A percentile compares a stretch with the other conserved stretches of the same genome.
These are phyloP conservation scores for Ceratobasidium sp. DNA, from an alignment of 1,284 basidiomycete species.

Conservation along the genomic window DNA sequence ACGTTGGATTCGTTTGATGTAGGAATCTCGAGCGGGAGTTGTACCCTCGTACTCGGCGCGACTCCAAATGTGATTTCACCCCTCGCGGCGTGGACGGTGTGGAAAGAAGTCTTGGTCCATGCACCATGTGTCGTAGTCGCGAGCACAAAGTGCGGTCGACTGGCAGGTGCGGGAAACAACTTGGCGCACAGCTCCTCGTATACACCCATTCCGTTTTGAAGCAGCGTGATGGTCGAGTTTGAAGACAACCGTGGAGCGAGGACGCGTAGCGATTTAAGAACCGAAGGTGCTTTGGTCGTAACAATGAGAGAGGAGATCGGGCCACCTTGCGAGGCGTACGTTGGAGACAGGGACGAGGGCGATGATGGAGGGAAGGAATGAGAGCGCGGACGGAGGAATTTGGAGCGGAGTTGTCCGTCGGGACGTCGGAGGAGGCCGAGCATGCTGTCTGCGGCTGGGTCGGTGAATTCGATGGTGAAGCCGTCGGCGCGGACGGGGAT, in stretches of 20 bases:
- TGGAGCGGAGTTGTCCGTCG: conserved; percentile 33
- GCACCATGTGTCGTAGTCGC: conserved; percentile 86
- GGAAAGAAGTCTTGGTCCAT: conserved; percentile 62
- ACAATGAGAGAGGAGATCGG: conserved; percentile 81
- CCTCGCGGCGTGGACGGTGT: conserved; percentile 77
- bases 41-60: conserved; percentile 59
- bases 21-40: conserved; percentile 18
- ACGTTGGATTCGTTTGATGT: not conserved
- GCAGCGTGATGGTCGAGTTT: conserved; percentile 83
- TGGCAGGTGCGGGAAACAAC: conserved; percentile 76
- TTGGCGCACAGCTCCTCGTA: conserved; percentile 79
- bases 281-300: conserved; percentile 81
- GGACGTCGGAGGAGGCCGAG: conserved; percentile 32
- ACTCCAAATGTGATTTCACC: conserved; percentile 84
- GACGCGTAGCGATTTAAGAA: conserved; percentile 65
- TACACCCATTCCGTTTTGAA: conserved; percentile 92
- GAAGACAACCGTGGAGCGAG: conserved; percentile 74
- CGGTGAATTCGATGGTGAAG: conserved; percentile 43
- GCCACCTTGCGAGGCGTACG: conserved; percentile 48
- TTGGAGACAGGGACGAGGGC: conserved; percentile 3
- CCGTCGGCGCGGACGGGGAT: conserved; percentile 54
- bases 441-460: conserved; percentile 27
- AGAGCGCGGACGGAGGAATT: conserved; percentile 26
- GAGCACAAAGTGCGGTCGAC: conserved; percentile 87
- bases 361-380: not conserved